A percentile compares a stretch with the other conserved stretches of the same genome.
Evolutionary conservation across 192 early-diverging fungal species (phyloP).

Genomic region (Backusella sp.): DNA sequence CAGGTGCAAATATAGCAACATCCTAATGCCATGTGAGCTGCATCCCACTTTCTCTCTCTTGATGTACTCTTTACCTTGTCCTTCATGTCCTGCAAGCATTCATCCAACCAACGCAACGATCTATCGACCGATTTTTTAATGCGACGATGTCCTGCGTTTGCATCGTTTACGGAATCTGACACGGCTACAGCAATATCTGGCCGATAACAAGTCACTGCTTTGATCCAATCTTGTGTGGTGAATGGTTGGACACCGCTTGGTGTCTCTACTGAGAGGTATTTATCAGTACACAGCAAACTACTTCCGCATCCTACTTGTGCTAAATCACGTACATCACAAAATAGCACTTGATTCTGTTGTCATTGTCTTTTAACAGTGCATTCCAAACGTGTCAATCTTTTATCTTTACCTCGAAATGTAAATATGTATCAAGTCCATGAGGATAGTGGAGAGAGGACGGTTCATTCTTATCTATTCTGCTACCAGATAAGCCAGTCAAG

Average conservation of each 20-base stretch:
- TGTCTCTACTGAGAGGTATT: conserved; percentile 47
- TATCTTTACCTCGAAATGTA: conserved; percentile 37
- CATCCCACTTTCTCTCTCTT: not conserved
- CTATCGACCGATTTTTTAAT: conserved; percentile 47
- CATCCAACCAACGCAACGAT: conserved; percentile 50
- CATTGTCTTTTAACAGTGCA: not conserved
- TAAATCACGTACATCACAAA: conserved; percentile 51
- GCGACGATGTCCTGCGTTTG: conserved; percentile 37
- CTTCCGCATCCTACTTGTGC: conserved; percentile 28
- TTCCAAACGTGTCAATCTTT: not conserved
- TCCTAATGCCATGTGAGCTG: not conserved
- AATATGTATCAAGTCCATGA: conserved; percentile 44
- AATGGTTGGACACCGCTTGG: conserved; percentile 49
- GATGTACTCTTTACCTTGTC: conserved; percentile 30
- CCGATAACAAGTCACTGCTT: conserved; percentile 40
- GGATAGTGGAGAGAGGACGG: conserved; percentile 37
- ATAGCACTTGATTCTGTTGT: conserved; percentile 31
- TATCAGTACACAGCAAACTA: conserved; percentile 43
- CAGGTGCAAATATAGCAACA: conserved; percentile 48
- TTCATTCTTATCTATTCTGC: conserved; percentile 37
- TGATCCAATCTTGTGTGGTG: conserved; percentile 41
- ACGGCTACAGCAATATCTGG: conserved; percentile 46
- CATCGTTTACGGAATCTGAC: conserved; percentile 42
- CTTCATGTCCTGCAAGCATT: conserved; percentile 20
- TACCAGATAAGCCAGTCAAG: not conserved